Evolutionary conservation across 768 basidiomycete species (phyloP).

Genomic region (Boletus sp.): DNA sequence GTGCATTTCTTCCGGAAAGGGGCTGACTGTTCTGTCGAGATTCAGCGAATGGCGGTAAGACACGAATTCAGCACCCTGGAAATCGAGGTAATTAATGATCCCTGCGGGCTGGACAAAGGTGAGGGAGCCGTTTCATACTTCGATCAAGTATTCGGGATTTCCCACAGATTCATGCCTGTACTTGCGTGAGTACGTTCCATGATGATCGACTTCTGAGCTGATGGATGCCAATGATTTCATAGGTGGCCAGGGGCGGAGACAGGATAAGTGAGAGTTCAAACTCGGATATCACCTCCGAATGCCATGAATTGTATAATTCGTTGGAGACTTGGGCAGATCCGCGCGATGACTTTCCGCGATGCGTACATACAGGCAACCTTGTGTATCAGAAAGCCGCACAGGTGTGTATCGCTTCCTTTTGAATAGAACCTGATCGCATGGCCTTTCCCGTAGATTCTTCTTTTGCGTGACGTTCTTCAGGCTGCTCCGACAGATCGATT

Average conservation of each 20-base stretch:
- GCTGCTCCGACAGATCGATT: constrained; percentile 25
- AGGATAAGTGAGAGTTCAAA: constrained; percentile 10
- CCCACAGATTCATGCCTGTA: constrained; percentile 26
- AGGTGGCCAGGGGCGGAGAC: constrained; percentile 29
- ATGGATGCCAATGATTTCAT: constrained; percentile 1
- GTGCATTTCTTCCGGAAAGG: constrained; percentile 35
- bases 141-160: constrained; percentile 45
- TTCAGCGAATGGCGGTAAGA: constrained; percentile 40
- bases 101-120: constrained; percentile 29
- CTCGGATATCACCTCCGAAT: constrained; percentile 20
- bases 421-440: constrained; percentile 21
- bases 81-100: constrained; percentile 16
- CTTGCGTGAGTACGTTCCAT: constrained; percentile 29
- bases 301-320: constrained; percentile 23
- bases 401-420: constrained; percentile 28
- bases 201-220: not conserved
- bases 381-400: constrained; percentile 34
- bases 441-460: constrained; percentile 27
- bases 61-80: constrained; percentile 14
- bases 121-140: constrained; percentile 36
- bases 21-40: constrained; percentile 33
- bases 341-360: constrained; percentile 22
- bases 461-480: constrained; percentile 33
- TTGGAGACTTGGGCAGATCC: constrained; percentile 28
- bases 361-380: constrained; percentile 34